Evolutionary conservation across 2,329 filamentous ascomycete genomes (phyloP), one percentile per base, ranked within the genome.

Genomic region (Fusarium sp.): DNA sequence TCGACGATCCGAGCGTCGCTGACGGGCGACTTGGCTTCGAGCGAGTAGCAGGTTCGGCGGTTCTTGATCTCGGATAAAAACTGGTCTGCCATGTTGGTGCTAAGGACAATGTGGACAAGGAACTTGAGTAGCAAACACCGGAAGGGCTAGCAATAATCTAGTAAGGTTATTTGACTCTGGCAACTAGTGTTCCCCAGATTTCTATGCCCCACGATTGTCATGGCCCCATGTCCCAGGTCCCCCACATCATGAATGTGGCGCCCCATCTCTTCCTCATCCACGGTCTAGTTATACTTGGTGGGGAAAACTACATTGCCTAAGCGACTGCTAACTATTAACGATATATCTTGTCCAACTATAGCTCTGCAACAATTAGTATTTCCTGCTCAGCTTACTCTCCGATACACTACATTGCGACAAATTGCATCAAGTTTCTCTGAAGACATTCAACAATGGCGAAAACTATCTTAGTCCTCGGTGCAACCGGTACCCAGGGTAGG

Each of bases 401-500:
- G 13, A 15, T 18, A 13, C 27, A 11, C 9, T 13, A 41, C 34
- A 10, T 27, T 37, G 1, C 31, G 12, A 9, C 3, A 34, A 34
- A 34, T 34, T 34, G 4, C 7, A 34, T 13, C 7, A 39, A 37
- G 36, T 10, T 3, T 30, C 16, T 28, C 13, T 40, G 12, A 2
- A 36, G 8, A 9, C 11, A 18, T 44, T 37, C 37, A 55, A 16
- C 13, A 2, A 66, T 66, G 64, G 10, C 55, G 7, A 65, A 65
- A 40, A 66, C 64, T 18, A 18, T 65, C 10, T 34, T 66, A 13
- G 60, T 66, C 6, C 61, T 66, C n/a, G 64, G 64, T 23, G 64
- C 64, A 31, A 66, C 64, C 10, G 64, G 64, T n/a, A 66, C 64
- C 8, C 64, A 66, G 15, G 64, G 64, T 66, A 18, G 36, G 55